Evolutionary conservation across 495 filamentous ascomycete species (phyloP), one percentile per base, ranked within the genome.

Genomic region (Penicillium nucicola): DNA sequence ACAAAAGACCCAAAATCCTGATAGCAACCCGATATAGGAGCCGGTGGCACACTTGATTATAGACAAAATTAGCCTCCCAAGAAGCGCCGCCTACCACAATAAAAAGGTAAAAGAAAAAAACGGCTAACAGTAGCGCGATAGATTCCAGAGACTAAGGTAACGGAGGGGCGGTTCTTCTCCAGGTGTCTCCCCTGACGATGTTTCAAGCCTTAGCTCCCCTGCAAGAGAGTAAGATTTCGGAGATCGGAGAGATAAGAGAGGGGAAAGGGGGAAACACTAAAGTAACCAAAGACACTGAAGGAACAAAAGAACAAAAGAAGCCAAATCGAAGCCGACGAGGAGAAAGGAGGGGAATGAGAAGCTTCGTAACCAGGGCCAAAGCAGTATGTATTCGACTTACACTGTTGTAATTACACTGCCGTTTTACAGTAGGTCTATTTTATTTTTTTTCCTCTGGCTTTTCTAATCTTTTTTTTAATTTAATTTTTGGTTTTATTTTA

Each of bases 61-160:
- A 48, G 58, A 49, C 48, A 57, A 65, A 42, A 42, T 48, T 48
- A 57, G 50, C 56, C 58, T 60, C 56, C 56, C 53, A 45, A 55
- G 45, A 56, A 46, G 45, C 38, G 37, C 45, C 17, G 38, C 45
- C 55, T 57, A 55, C n/a, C n/a, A 40, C 57, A 61, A 34, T 48
- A 50, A 52, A 53, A 55, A 56, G 48, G 50, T 48, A 56, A 44
- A 53, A 56, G 48, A 42, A 49, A 60, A 45, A 40, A 43, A 56
- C 59, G 51, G 59, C 55, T 53, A 62, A 53, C 47, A 55, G 57
- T 59, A 61, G 58, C 57, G 57, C 61, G 63, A 45, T 57, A 63
- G 60, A 65, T 60, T 50, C 50, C 48, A 42, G 44, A 42, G 32
- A 57, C 42, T 44, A 42, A 53, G 12, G 42, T 11, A 40, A 15